These are phyloP conservation scores for Chaetomiaceae sp. DNA, from an alignment of 2,329 filamentous ascomycete species.

Conservation along the genomic window DNA sequence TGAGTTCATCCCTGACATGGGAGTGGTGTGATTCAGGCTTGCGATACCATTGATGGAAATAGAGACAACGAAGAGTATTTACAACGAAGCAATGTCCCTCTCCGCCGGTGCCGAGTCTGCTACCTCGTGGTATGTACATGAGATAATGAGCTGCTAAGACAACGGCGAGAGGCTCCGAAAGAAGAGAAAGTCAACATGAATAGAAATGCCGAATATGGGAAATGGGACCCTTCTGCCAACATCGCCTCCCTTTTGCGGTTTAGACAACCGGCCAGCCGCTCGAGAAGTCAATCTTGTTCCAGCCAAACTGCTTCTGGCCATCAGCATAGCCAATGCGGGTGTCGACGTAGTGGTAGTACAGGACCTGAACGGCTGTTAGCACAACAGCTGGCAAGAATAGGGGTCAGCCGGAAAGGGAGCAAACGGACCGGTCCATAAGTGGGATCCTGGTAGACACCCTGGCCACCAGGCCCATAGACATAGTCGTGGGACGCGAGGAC, in stretches of 20 bases:
- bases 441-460: constrained; percentile 52
- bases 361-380: constrained; percentile 34
- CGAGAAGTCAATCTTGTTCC: constrained; percentile 20
- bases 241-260: background rate
- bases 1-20: too few species aligned
- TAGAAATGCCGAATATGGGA: too few species aligned
- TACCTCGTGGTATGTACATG: background rate
- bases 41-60: too few species aligned
- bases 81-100: too few species aligned
- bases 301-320: constrained; percentile 22
- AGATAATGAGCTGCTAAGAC: too few species aligned
- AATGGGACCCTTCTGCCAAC: too few species aligned
- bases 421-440: constrained; percentile 34
- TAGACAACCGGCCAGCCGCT: constrained; percentile 21
- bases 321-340: constrained; percentile 20
- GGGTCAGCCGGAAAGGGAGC: background rate
- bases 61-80: too few species aligned
- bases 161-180: too few species aligned
- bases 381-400: too few species aligned
- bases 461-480: constrained; percentile 60
- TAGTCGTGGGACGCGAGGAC: constrained; percentile 54
- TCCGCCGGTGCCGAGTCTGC: too few species aligned
- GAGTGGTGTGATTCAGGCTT: too few species aligned
- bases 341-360: constrained; percentile 57
- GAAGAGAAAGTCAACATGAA: too few species aligned